Evolutionary conservation across 169 alveolate genomes (phyloP), one percentile per base, ranked within the genome.

Genomic region (Theileria orientalis): DNA sequence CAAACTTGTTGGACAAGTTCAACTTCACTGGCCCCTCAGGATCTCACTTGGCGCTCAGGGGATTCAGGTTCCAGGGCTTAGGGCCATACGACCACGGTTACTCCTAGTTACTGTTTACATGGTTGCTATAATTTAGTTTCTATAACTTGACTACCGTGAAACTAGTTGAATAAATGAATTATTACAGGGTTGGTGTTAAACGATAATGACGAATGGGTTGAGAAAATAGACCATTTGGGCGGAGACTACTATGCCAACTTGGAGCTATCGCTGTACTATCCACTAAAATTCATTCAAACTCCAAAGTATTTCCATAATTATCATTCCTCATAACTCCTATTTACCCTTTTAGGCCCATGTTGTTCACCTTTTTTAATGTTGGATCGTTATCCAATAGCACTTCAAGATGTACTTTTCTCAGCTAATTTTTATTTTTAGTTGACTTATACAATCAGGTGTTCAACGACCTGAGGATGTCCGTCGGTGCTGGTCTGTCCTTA

Each of bases 31-130:
- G 85, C 6, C 69, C 61, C n/a, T 71, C 76, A 19, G 89, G 89
- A 16, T 69, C 84, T 8, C 62, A 71, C 46, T 37, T 61, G 9
- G 68, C 84, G 11, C 72, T 82, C 68, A 59, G 84, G 9, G 89
- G 89, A 30, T 82, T 82, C 64, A 60, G 73, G 11, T 82, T 37
- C 68, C 77, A 66, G 1, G 83, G 83, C 37, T n/a, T 82, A 14
- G 89, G 89, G n/a, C 89, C 89, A 11, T 74, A 63, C 47, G 89
- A 82, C 47, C 41, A 66, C 32, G 84, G 85, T 33, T 37, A 49
- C 69, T 23, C 29, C 35, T 11, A 7, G 11, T 23, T 13, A 8
- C 2, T n/a, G 11, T 9, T 23, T 54, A 14, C 2, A 8, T 27
- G 23, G 16, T 54, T 1, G 8, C 8, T 19, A 49, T 49, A 5